A percentile compares a stretch with the other conserved stretches of the same genome.
phyloP scores from a whole-genome alignment of 306 rosid genomes.

The Castanea sativa region DNA sequence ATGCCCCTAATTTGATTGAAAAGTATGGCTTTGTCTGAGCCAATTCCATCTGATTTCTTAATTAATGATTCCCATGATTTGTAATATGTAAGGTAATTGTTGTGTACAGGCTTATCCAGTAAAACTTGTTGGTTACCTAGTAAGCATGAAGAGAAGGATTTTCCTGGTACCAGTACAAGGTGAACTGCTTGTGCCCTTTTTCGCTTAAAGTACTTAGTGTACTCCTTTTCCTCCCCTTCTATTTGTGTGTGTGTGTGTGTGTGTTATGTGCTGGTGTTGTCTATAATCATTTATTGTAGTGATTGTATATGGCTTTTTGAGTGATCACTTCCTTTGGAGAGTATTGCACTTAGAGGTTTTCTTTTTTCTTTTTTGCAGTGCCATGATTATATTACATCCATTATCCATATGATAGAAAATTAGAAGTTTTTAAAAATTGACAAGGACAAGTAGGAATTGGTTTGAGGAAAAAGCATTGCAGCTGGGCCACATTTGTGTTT shows the following conservation, averaged over 20 bases:
- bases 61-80: background rate
- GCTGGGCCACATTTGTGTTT: too few species aligned
- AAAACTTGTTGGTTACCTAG: constrained; percentile 43
- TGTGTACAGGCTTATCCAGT: constrained; percentile 62
- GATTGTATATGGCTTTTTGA: too few species aligned
- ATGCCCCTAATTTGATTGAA: background rate
- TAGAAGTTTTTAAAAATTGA: too few species aligned
- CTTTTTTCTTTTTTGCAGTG: too few species aligned
- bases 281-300: background rate
- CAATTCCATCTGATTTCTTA: background rate
- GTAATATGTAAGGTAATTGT: constrained; percentile 22
- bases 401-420: too few species aligned
- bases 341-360: too few species aligned
- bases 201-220: constrained; percentile 16
- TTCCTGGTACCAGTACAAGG: constrained; percentile 61
- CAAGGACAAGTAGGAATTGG: too few species aligned
- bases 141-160: constrained; percentile 47
- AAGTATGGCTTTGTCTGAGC: background rate
- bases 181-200: constrained; percentile 20
- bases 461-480: too few species aligned
- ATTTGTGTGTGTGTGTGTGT: background rate
- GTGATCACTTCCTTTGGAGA: too few species aligned
- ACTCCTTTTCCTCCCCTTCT: background rate
- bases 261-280: background rate
- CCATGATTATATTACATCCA: too few species aligned